phyloP scores from a whole-genome alignment of 2,329 filamentous ascomycete species.

The Hymenoscyphus fructigenus region DNA sequence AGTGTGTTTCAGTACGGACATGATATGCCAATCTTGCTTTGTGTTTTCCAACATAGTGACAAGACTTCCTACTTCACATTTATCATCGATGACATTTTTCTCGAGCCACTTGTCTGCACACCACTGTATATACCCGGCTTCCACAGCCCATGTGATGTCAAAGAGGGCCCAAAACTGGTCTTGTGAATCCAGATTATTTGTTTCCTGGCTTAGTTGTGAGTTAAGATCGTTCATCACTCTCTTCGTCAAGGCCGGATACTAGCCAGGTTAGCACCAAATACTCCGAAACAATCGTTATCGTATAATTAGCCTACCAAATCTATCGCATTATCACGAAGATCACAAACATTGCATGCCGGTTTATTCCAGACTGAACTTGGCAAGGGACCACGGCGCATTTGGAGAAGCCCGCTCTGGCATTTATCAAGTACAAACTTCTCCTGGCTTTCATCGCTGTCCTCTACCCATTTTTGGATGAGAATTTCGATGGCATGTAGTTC shows the following conservation, averaged over 20 bases:
- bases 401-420: not conserved
- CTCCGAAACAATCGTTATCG: not conserved
- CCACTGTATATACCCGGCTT: conserved; percentile 1
- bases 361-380: not conserved
- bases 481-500: not conserved
- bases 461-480: not conserved
- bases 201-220: not conserved
- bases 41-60: not conserved
- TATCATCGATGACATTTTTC: not conserved
- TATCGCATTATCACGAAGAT: not conserved
- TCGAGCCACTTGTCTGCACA: not conserved
- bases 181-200: not conserved
- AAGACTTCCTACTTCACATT: not conserved
- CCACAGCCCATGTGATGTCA: conserved; percentile 1
- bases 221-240: not conserved
- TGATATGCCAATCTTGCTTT: not conserved
- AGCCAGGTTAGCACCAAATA: not conserved
- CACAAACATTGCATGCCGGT: not conserved
- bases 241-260: not conserved
- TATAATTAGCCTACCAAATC: not conserved
- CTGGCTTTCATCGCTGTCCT: not conserved
- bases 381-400: not conserved
- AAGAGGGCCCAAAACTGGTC: not conserved
- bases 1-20: not conserved
- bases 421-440: not conserved